phyloP scores from a whole-genome alignment of 2,329 filamentous ascomycete genomes.

The Coniella vitis region DNA sequence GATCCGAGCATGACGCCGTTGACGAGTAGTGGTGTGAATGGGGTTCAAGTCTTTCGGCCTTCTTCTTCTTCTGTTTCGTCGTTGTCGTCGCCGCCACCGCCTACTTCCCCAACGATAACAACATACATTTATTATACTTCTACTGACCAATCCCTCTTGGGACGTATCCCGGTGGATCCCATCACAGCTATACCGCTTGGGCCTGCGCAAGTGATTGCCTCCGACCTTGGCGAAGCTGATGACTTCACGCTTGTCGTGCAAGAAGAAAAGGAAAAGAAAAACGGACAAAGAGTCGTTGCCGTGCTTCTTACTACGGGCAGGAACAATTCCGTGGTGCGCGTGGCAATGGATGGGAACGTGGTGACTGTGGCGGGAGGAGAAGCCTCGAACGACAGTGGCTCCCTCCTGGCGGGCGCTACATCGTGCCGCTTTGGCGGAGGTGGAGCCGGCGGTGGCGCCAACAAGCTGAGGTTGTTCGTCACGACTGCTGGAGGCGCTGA shows the following conservation, averaged over 20 bases:
- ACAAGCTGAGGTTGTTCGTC: not conserved
- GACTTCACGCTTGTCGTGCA: slow-evolving; percentile 3
- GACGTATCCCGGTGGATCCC: slow-evolving; percentile 2
- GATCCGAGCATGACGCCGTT: slow-evolving; percentile 3
- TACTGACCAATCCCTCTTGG: not conserved
- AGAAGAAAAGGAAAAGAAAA: no score
- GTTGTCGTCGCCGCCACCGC: not conserved
- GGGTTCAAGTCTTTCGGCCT: slow-evolving; percentile 1
- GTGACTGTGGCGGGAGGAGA: not conserved
- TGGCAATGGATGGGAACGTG: not conserved
- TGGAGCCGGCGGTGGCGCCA: not conserved
- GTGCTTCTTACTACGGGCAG: not conserved
- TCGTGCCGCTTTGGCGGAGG: not conserved
- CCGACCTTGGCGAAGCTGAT: not conserved
- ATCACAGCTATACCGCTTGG: not conserved
- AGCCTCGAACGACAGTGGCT: no score
- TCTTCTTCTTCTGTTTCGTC: not conserved
- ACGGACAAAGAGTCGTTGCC: not conserved
- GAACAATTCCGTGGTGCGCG: slow-evolving; percentile 1
- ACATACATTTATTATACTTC: slow-evolving; percentile 7
- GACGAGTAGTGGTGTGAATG: not conserved
- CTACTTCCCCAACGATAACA: no score
- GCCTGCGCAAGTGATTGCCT: not conserved
- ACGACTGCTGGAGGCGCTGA: not conserved
- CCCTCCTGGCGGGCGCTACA: not conserved